Base-by-base conservation (phyloP, 495 filamentous ascomycete species). In the Penicillium pancosmium region DNA sequence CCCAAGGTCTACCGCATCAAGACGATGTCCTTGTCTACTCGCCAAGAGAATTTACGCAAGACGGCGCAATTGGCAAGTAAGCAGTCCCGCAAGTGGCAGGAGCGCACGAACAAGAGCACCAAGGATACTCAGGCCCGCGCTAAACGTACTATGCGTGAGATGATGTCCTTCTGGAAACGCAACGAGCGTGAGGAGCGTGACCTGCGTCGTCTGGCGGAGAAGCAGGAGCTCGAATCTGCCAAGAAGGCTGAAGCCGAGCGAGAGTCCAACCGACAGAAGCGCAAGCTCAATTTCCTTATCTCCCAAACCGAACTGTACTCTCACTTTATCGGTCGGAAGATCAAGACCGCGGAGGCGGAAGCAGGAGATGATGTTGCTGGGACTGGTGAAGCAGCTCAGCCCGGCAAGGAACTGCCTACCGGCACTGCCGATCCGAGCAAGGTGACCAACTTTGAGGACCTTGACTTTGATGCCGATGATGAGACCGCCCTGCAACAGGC, bases 101-200 rank as follows among this genome's bases (percentile, higher is more conserved):
- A 93, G 47, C 88, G 91, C 38, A 98, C 94, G 38, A 99, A 98
- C 79, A 99, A 99, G 82, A 94, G 92, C 66, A 90, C 88, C 67
- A 99, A 99, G 75, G 94, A 99, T 72, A 90, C 94, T 1, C 95
- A 98, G 63, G 94, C 95, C 40, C 86, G 95, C 19, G 95, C 94
- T 18, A 99, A 99, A 80, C 86, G 94, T 49, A 92, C 91, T 53
- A 99, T 99, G 94, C 86, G 94, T 63, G 94, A 99, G 76, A 99
- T 99, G 94, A 94, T 97, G 87, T 85, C 89, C 31, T 99, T 98
- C 86, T 99, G 94, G 94, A 98, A 98, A 72, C 89, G 93, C 50
- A 99, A 99, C 73, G 94, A 99, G 75, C 86, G 92, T 40, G 95
- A 98, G 67, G 94, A 99, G 74, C 89, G 95, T 59, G 94, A 98